Base-by-base conservation (phyloP, 2,329 filamentous ascomycete genomes). In the Exophiala alcalophila region DNA sequence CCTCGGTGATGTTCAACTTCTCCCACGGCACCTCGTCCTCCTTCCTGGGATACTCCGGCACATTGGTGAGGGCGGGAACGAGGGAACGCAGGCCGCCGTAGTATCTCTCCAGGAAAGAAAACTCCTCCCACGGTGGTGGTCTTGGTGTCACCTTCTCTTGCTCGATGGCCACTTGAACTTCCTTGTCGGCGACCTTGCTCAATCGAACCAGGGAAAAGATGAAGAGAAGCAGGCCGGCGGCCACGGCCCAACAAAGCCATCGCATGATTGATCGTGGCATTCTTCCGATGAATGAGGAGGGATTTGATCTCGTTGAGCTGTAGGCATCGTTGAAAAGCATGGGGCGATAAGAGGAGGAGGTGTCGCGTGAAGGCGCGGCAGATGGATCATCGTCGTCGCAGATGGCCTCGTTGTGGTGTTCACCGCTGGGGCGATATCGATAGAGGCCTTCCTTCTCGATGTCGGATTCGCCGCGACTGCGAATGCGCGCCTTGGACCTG, bases 61-160 rank as follows among this genome's bases (percentile, higher is more conserved):
- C 70, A 53, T 90, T 91, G 33, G 86, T 71, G 10, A 73, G 63
- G 18, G 80, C 68, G 0, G 79, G 66, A 0, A 86, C 78, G 49
- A 98, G 61, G 0, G 77, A 84, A 52, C 83, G 76, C 46, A 98
- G 75, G 1, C 92, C 92, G 10, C 89, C 91, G 62, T 96, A 92
- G 62, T 96, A 98, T 50, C 90, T 77, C 47, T 83, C 83, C 49
- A 98, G 65, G 58, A 95, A 94, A 0, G 81, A 80, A 61, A 94
- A 97, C 7, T 76, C 78, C 61, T 94, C 86, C 89, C 90, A 97
- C n/a, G 56, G 79, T 9, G 86, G 85, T 14, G 80, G 77, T 0
- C 33, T 61, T 50, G 20, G 60, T 49, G 30, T 48, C 8, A 47
- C 40, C 34, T 49, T 47, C 18, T 50, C 38, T 37, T 53, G 33